Base-by-base conservation (phyloP, 2,329 filamentous ascomycete genomes). In the Lachnellula cervina region DNA sequence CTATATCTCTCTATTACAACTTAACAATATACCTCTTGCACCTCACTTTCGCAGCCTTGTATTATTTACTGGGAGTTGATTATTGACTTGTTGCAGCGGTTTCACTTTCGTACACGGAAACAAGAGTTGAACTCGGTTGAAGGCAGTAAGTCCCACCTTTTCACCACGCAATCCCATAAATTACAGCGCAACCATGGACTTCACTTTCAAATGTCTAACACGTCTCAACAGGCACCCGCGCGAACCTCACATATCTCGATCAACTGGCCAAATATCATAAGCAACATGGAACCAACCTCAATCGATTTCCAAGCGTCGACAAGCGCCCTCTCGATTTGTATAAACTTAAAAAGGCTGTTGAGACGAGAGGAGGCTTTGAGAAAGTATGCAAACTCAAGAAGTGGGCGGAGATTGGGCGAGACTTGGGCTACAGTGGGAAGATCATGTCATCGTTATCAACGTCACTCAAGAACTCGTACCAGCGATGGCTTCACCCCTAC, bases 381-480 rank as follows among this genome's bases (percentile, higher is more conserved):
- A 89, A 89, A 68, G 94, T 99, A 45, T 99, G 94, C 80, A 97
- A 96, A 73, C 81, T 87, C 54, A 99, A 99, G 75, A 97, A 97
- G 76, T 99, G 94, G 94, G 94, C 94, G 16, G 94, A 99, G 72
- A 97, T 99, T 65, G 94, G 94, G 35, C 86, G 94, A 67, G 94
- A 97, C 70, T 76, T 99, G 48, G 94, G 94, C 53, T 99, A 99
- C 73, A 97, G 93, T 69, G 94, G 94, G 69, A 99, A 99, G 77
- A 99, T 99, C 61, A 99, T 99, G 94, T 97, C 93, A 2, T 97
- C 94, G 8, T 77, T 99, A 47, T 99, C 94, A 5, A 99, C 94
- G 0, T 97, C 94, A 5, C 80, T 99, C 43, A 99, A 97, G 72
- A 99, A 99, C 72, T 97, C 94, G 0, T 99, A 95, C 66, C 91